phyloP scores from a whole-genome alignment of 1,284 basidiomycete species.

The Pseudozyma sp. region DNA sequence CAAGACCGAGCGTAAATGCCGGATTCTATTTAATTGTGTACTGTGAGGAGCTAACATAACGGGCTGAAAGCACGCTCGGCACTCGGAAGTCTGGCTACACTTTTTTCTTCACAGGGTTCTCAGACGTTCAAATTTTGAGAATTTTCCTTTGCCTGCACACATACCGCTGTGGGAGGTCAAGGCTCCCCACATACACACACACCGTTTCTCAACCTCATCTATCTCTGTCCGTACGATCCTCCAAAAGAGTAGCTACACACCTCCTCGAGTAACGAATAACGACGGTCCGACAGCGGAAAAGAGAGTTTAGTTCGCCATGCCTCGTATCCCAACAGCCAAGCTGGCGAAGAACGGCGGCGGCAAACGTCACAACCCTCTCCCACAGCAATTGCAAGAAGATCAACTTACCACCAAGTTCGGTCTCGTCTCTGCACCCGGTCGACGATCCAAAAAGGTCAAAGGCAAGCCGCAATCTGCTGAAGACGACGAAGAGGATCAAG shows the following conservation, averaged over 20 bases:
- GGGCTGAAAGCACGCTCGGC: not conserved
- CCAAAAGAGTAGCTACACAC: not conserved
- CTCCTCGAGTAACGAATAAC: not conserved
- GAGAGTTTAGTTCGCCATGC: conserved; percentile 32
- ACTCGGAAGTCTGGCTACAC: conserved; percentile 7
- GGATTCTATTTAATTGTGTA: too few relatives aligned
- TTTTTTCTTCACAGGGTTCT: not conserved
- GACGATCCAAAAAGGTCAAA: conserved; percentile 35
- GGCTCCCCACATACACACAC: not conserved
- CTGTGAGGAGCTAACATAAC: too few relatives aligned
- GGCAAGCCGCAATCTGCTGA: conserved; percentile 23
- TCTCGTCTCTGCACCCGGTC: conserved; percentile 51
- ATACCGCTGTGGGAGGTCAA: not conserved
- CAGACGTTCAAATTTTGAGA: conserved; percentile 26
- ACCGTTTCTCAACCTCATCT: not conserved
- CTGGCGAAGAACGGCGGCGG: conserved; percentile 34
- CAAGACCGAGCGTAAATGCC: too few relatives aligned
- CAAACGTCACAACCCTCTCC: conserved; percentile 53
- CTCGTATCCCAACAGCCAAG: conserved; percentile 46
- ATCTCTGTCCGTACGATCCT: not conserved
- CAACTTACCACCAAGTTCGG: conserved; percentile 55
- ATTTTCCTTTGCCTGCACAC: conserved; percentile 15
- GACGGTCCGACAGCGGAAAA: not conserved
- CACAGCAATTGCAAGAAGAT: conserved; percentile 53
- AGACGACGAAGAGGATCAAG: conserved; percentile 38